phyloP scores from a whole-genome alignment of 768 basidiomycete genomes.

The Pulveroboletus sp. region DNA sequence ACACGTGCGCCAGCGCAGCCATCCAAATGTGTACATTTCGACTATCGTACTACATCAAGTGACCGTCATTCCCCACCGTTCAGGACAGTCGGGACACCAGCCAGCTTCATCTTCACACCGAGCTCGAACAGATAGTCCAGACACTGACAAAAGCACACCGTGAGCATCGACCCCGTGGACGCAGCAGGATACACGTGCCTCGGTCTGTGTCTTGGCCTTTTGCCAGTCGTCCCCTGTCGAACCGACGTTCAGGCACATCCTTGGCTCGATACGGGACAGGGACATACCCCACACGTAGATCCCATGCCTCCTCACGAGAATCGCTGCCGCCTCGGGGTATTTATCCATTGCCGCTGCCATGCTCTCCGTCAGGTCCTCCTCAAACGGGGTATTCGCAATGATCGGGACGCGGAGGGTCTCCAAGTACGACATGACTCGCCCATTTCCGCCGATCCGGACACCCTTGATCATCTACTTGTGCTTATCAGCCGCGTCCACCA shows the following conservation, averaged over 20 bases:
- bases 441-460: conserved; percentile 71
- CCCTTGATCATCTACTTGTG: conserved; percentile 85
- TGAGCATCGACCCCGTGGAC: no score
- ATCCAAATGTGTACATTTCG: no score
- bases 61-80: conserved; percentile 1
- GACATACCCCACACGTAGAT: conserved; percentile 80
- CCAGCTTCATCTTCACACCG: conserved; percentile 74
- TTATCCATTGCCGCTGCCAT: conserved; percentile 83
- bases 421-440: conserved; percentile 71
- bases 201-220: conserved; percentile 85
- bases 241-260: conserved; percentile 9
- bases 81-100: conserved; percentile 49
- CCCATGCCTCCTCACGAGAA: conserved; percentile 75
- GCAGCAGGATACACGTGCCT: conserved; percentile 39
- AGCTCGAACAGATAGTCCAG: conserved; percentile 90
- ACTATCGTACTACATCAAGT: no score
- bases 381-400: conserved; percentile 87
- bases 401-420: conserved; percentile 85
- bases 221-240: conserved; percentile 66
- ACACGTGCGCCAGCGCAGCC: no score
- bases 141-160: conserved; percentile 43
- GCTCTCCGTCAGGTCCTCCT: conserved; percentile 83
- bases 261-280: neutral
- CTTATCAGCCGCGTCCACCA: neutral
- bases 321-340: conserved; percentile 72